Percentiles rank a stretch among this genome's conserved stretches.
Conservation (phyloP, 2,329 filamentous ascomycete species). For the Metarhizium rileyi region DNA sequence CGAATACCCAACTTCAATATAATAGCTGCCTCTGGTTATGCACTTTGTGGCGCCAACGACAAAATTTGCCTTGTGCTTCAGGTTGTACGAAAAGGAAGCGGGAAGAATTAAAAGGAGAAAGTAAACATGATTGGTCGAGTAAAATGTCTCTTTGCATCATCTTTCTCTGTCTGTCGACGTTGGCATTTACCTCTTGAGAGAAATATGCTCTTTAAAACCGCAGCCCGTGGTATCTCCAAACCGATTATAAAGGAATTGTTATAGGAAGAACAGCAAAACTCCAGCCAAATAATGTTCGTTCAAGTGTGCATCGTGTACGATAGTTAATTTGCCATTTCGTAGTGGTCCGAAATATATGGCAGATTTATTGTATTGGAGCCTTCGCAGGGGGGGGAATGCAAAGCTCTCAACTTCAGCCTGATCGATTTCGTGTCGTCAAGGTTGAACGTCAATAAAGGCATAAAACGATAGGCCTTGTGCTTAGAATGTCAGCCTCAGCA, state of each 20-base stretch:
- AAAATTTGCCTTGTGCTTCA: not conserved
- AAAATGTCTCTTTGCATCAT: slow-evolving; percentile 3
- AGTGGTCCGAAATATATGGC: not conserved
- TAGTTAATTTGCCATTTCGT: not conserved
- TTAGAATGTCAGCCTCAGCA: slow-evolving; percentile 13
- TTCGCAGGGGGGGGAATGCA: not conserved
- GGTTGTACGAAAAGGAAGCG: not conserved
- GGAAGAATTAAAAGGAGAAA: no score
- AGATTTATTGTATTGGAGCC: not conserved
- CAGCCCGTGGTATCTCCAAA: slow-evolving; percentile 5
- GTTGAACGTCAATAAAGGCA: no score
- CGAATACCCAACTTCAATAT: not conserved
- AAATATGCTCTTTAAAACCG: not conserved
- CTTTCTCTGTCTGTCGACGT: not conserved
- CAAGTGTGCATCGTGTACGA: not conserved
- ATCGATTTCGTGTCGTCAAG: not conserved
- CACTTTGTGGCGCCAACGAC: not conserved
- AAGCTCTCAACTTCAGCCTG: not conserved
- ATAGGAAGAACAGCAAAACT: not conserved
- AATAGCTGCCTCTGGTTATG: not conserved
- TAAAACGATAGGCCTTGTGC: no score
- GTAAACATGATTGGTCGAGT: not conserved
- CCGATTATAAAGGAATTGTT: not conserved
- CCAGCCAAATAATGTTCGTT: not conserved
- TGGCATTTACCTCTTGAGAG: not conserved